Conservation (phyloP, 768 basidiomycete species). For the Lactarius quietus region DNA sequence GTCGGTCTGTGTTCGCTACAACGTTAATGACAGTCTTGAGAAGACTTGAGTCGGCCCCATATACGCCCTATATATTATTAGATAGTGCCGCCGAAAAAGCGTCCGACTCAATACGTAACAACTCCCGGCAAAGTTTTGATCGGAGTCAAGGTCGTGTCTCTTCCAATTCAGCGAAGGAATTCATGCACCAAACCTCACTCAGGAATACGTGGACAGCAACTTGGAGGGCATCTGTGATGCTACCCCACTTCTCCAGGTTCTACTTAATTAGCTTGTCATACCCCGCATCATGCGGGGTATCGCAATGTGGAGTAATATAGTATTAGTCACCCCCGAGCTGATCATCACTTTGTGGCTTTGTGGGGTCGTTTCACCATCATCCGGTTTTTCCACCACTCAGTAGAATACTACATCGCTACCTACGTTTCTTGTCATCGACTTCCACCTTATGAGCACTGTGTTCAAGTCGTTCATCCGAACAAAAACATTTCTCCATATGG, state of each 20-base stretch:
- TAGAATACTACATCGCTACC: background rate
- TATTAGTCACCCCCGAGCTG: too few species aligned
- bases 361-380: background rate
- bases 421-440: background rate
- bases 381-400: background rate
- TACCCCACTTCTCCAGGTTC: background rate
- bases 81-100: too few species aligned
- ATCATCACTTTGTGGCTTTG: too few species aligned
- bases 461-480: background rate
- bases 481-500: background rate
- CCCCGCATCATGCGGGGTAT: too few species aligned
- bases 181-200: background rate
- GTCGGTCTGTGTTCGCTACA: background rate
- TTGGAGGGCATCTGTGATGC: background rate
- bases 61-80: background rate
- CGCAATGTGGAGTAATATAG: background rate
- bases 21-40: background rate
- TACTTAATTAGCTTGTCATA: background rate
- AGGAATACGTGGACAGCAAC: constrained; percentile 2
- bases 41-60: constrained; percentile 10
- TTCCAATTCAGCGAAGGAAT: constrained; percentile 1
- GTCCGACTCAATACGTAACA: too few species aligned
- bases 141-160: background rate
- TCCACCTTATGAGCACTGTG: background rate
- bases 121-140: background rate